Conservation (phyloP, 805 yeast species). For the Yarrowia keelungensis region DNA sequence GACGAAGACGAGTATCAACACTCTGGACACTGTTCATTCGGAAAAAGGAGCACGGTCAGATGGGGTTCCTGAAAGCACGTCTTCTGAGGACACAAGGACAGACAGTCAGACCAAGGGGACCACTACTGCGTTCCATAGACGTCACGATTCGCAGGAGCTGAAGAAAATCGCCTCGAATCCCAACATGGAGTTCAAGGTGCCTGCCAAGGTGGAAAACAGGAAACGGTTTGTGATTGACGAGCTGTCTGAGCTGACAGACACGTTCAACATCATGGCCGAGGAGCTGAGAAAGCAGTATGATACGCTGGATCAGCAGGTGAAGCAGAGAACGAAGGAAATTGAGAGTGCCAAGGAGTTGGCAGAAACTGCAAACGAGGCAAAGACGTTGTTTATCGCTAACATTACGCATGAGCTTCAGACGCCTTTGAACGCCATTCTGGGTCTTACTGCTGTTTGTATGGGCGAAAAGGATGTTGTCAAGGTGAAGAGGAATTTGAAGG, state of each 20-base stretch:
- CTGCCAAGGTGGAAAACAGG: conserved; percentile 43
- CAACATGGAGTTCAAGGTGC: conserved; percentile 43
- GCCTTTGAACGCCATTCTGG: conserved; percentile 93
- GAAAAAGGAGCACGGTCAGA: conserved; percentile 5
- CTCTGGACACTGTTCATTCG: conserved; percentile 17
- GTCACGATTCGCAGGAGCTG: conserved; percentile 19
- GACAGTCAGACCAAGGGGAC: conserved; percentile 11
- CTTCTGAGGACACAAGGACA: conserved; percentile 16
- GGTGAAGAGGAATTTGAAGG: conserved; percentile 75
- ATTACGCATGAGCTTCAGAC: conserved; percentile 94
- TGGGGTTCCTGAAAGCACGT: conserved; percentile 18
- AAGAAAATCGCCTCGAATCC: conserved; percentile 8
- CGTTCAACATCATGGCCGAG: conserved; percentile 88
- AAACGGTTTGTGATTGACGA: conserved; percentile 64
- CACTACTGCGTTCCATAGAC: neutral
- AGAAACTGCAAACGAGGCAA: conserved; percentile 95
- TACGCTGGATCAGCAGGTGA: conserved; percentile 85
- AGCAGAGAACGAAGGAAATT: conserved; percentile 80
- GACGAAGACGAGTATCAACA: neutral
- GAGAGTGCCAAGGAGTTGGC: conserved; percentile 89
- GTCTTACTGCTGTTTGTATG: conserved; percentile 94
- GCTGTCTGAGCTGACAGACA: conserved; percentile 81
- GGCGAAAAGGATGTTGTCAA: conserved; percentile 74
- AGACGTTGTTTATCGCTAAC: conserved; percentile 90
- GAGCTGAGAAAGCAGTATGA: conserved; percentile 84